Base-by-base conservation (phyloP, 1,284 basidiomycete species). In the Pseudozyma tsukubaensis region DNA sequence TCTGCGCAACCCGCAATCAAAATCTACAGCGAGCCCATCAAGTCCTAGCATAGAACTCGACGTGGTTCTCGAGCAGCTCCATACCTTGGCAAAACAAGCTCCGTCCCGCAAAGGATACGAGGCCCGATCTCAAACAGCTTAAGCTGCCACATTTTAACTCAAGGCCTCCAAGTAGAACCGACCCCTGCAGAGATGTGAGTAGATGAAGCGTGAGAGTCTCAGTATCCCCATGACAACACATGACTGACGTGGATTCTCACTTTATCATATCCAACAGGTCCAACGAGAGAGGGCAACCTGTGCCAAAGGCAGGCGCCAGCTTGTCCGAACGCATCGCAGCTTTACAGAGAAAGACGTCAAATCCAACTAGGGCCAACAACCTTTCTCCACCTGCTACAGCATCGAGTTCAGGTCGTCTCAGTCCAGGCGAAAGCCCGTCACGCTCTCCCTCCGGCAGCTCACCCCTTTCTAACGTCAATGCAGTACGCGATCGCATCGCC, bases 241-340 rank as follows among this genome's bases (percentile, higher is more conserved):
- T 7, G 45, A 21, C 47, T 62, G 0, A 37, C 57, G 19, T 29
- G 16, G 35, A n/a, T 47, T 14, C 21, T 4, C 11, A 29, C 24
- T 29, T n/a, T n/a, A 1, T 32, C 21, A 18, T 19, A 1, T 34
- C 18, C 21, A 19, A 42, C 51, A 74, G 62, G 72, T 49, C 66
- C 1, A 49, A 59, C 57, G 64, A 75, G 9, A 61, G 61, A 54
- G 45, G 50, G 10, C 47, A 55, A 16, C 50, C 68, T 18, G 14
- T 72, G 50, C 72, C 77, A 29, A 72, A 78, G 59, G 62, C 67
- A 44, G 72, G 72, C 29, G 58, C 65, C 16, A 74, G 68, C 18
- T 71, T 81, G 7, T 80, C 80, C 4, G 80, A 81, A 48, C 63
- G 80, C 10, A 81, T 81, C 43, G 80, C 80, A 14, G 78, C 80